A percentile compares a stretch with the other conserved stretches of the same genome.
Conservation (phyloP, 2,329 filamentous ascomycete species). For the Pseudogymnoascus sp. region DNA sequence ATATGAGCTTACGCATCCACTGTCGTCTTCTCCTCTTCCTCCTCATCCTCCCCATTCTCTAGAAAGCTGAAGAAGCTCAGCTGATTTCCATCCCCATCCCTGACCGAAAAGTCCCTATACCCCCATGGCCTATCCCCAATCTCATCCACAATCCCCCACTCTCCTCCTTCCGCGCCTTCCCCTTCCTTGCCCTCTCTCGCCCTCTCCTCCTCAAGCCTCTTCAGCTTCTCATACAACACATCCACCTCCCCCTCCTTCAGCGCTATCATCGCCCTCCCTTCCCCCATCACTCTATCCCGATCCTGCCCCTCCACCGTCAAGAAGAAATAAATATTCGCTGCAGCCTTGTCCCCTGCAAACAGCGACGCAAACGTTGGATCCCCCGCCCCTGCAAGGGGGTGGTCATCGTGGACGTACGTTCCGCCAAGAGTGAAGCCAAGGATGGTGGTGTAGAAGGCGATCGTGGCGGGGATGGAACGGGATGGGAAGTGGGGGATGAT, state of each 20-base stretch:
- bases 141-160: background rate
- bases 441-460: slow-evolving; percentile 4
- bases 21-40: background rate
- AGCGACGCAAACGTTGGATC: background rate
- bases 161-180: background rate
- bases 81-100: slow-evolving; percentile 3
- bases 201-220: background rate
- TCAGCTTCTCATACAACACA: background rate
- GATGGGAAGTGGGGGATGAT: slow-evolving; percentile 11
- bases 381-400: background rate
- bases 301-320: background rate
- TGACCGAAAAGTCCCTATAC: slow-evolving; percentile 1
- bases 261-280: background rate
- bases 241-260: background rate
- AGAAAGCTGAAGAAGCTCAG: slow-evolving; percentile 10
- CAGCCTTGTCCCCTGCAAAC: background rate
- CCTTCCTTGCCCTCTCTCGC: no score
- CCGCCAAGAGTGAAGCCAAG: background rate
- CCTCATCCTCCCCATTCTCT: background rate
- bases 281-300: background rate
- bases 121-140: slow-evolving; percentile 10
- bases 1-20: background rate
- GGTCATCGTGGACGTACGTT: background rate
- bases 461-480: background rate
- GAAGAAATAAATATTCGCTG: background rate